Evolutionary conservation across 2,329 filamentous ascomycete species (phyloP).

Genomic region (Scedosporium dehoogii): DNA sequence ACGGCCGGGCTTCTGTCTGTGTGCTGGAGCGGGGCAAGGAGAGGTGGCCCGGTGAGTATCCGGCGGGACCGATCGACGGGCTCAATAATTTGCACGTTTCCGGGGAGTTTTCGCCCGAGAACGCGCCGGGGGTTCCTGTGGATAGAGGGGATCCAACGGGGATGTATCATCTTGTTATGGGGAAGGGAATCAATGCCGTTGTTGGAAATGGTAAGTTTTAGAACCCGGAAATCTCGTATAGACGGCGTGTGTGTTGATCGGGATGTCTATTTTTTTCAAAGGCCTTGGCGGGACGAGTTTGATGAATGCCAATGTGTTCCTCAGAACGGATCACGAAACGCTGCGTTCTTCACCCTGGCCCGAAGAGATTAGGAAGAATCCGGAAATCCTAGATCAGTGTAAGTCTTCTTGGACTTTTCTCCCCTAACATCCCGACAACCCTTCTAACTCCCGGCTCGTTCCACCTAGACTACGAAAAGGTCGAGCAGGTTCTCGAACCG

Average conservation of each 20-base stretch:
- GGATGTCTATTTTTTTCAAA: conserved; percentile 15
- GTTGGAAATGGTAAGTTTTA: conserved; percentile 41
- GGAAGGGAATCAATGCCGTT: conserved; percentile 53
- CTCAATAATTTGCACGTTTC: conserved; percentile 45
- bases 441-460: too few species aligned
- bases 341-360: conserved; percentile 49
- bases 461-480: conserved; percentile 45
- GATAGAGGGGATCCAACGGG: conserved; percentile 44
- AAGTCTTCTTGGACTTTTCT: conserved; percentile 16
- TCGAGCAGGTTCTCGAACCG: conserved; percentile 47
- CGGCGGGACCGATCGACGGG: conserved; percentile 34
- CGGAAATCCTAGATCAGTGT: conserved; percentile 37
- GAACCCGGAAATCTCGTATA: background rate
- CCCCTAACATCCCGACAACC: background rate
- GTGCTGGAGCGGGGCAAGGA: conserved; percentile 56
- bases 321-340: conserved; percentile 46
- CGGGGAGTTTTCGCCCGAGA: conserved; percentile 37
- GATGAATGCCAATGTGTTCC: conserved; percentile 58
- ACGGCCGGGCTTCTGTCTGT: conserved; percentile 43
- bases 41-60: conserved; percentile 58
- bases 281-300: conserved; percentile 56
- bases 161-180: conserved; percentile 53
- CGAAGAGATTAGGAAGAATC: conserved; percentile 37
- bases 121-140: conserved; percentile 23
- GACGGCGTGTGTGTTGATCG: background rate